Percentiles rank a stretch among this genome's conserved stretches.
phyloP scores from a whole-genome alignment of 2,329 filamentous ascomycete species.

The Talaromyces verruculosus region DNA sequence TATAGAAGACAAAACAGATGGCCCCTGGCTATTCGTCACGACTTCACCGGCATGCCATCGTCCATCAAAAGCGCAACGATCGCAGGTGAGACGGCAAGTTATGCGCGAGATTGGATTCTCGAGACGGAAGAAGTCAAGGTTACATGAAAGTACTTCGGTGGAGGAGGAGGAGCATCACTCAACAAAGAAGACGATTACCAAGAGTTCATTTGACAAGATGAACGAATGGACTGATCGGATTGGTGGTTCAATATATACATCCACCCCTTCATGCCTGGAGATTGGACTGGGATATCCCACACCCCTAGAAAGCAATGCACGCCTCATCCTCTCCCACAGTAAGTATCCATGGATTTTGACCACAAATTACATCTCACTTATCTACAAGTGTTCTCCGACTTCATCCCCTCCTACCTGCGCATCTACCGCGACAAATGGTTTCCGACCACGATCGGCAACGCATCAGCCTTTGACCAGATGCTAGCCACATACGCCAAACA shows the following conservation, averaged over 20 bases:
- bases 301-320: background rate
- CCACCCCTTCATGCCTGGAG: background rate
- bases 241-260: background rate
- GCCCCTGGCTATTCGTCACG: background rate
- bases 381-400: conserved; percentile 4
- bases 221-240: background rate
- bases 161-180: background rate
- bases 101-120: background rate
- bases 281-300: background rate
- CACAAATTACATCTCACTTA: background rate
- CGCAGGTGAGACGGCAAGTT: background rate
- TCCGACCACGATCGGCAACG: background rate
- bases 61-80: background rate
- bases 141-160: background rate
- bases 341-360: background rate
- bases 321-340: background rate
- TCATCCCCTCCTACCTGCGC: background rate
- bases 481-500: conserved; percentile 8
- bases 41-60: background rate
- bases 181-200: background rate
- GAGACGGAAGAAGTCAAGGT: background rate
- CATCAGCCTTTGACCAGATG: conserved; percentile 11
- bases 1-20: background rate
- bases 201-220: background rate
- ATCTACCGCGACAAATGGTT: conserved; percentile 10